Evolutionary conservation across 208 protist species (phyloP).

Genomic region (Tritrichomonas foetus): DNA sequence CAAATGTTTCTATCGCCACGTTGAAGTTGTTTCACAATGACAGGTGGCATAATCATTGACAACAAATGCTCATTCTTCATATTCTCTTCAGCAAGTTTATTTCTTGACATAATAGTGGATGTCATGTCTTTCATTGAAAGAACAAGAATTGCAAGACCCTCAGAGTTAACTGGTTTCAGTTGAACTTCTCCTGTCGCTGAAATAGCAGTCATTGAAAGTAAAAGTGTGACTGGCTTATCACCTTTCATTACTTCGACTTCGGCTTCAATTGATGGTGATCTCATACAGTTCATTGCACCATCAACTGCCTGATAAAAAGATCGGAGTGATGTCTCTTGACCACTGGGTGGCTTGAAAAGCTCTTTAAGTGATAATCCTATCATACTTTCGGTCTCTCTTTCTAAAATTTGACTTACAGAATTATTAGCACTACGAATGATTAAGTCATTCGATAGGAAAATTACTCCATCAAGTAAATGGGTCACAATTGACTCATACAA

Average conservation of each 20-base stretch:
- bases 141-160: background rate
- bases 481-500: slow-evolving; percentile 2
- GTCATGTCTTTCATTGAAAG: background rate
- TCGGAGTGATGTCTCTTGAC: background rate
- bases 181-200: background rate
- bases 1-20: background rate
- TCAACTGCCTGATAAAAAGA: background rate
- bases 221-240: background rate
- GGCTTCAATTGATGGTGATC: background rate
- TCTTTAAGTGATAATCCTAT: background rate
- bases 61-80: background rate
- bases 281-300: background rate
- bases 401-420: background rate
- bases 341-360: background rate
- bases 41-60: background rate
- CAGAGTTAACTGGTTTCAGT: background rate
- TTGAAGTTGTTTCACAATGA: background rate
- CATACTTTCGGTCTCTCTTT: background rate
- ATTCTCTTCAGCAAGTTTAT: background rate
- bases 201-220: background rate
- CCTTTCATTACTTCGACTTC: background rate
- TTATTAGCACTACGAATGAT: background rate
- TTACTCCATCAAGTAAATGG: background rate
- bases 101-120: background rate
- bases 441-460: background rate